phyloP scores from a whole-genome alignment of 2,329 filamentous ascomycete species.

The Metarhizium guizhouense region DNA sequence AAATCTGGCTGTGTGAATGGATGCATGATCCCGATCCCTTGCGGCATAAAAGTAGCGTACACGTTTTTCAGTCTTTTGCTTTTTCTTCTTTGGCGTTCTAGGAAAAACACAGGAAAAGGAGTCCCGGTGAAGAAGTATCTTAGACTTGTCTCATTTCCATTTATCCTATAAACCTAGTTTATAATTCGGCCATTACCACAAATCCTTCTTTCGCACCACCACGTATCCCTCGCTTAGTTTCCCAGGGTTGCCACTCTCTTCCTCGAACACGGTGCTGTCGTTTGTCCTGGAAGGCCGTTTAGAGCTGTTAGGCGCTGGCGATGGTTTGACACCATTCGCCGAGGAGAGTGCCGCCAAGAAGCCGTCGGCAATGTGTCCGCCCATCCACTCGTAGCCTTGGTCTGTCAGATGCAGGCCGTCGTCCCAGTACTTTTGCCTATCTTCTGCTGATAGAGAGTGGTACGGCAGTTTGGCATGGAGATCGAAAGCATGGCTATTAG shows the following conservation, averaged over 20 bases:
- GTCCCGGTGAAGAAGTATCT: background rate
- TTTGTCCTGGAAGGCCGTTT: conserved; percentile 21
- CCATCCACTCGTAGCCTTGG: conserved; percentile 54
- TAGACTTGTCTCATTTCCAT: background rate
- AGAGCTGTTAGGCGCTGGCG: background rate
- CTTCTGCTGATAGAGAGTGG: conserved; percentile 34
- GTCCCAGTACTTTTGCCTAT: conserved; percentile 46
- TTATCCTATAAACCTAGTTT: background rate
- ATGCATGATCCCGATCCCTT: too few relatives aligned
- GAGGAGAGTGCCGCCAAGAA: conserved; percentile 25
- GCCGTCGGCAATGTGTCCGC: conserved; percentile 43
- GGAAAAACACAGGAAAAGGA: background rate
- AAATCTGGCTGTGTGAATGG: conserved; percentile 32
- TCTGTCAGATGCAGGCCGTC: conserved; percentile 51
- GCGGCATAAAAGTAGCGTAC: background rate
- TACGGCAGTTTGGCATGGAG: conserved; percentile 46
- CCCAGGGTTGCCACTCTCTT: conserved; percentile 39
- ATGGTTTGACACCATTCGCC: background rate
- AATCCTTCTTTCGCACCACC: conserved; percentile 41
- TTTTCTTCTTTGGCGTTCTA: background rate
- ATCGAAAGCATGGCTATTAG: conserved; percentile 45
- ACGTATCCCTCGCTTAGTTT: conserved; percentile 44
- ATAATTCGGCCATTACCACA: conserved; percentile 29
- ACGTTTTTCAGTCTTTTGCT: background rate
- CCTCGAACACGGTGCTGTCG: conserved; percentile 32